phyloP scores from a whole-genome alignment of 2,329 filamentous ascomycete species.

The Colletotrichum echinochloae region DNA sequence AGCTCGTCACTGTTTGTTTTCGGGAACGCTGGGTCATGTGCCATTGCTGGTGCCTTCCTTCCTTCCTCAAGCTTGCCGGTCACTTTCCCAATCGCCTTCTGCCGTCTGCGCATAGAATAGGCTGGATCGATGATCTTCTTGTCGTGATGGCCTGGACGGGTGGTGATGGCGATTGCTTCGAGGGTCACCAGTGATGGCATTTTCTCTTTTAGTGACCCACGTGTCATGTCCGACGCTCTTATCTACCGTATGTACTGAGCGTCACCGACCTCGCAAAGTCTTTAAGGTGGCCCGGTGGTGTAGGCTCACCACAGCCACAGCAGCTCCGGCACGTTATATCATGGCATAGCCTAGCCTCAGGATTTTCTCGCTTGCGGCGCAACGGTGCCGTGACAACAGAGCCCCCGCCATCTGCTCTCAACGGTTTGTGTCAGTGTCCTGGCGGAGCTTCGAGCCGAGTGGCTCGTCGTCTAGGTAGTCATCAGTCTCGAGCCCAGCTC shows the following conservation, averaged over 20 bases:
- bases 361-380: background rate
- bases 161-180: too few relatives aligned
- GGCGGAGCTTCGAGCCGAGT: slow-evolving; percentile 1
- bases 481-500: slow-evolving; percentile 8
- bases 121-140: background rate
- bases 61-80: background rate
- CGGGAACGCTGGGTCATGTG: background rate
- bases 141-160: too few relatives aligned
- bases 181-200: too few relatives aligned
- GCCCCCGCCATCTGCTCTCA: background rate
- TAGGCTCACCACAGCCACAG: background rate
- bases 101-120: background rate
- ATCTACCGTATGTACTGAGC: background rate
- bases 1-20: background rate
- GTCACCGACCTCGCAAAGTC: background rate
- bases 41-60: background rate
- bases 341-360: background rate
- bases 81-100: background rate
- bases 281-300: background rate
- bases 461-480: slow-evolving; percentile 29
- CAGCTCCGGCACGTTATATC: background rate
- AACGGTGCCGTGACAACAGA: background rate
- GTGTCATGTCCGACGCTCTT: background rate
- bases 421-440: background rate
- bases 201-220: too few relatives aligned